These are phyloP conservation scores for Solanum infundibuliforme DNA, from an alignment of 257 asterid genomes.

Conservation along the genomic window DNA sequence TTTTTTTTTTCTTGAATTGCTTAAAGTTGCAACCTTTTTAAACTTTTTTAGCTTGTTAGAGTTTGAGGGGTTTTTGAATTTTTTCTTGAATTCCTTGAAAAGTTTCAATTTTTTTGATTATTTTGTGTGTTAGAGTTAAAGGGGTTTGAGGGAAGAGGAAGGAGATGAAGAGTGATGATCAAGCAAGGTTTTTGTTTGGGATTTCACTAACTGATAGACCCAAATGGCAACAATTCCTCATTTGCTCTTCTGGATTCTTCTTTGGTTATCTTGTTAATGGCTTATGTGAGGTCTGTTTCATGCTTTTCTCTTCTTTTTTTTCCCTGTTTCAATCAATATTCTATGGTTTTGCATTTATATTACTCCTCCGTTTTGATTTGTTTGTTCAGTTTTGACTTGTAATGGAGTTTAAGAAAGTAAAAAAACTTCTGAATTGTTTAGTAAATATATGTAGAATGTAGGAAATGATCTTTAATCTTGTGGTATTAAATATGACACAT, in stretches of 20 bases:
- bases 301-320: not conserved
- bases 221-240: constrained; percentile 76
- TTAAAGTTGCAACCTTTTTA: not conserved
- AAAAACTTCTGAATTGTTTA: no score
- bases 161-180: constrained; percentile 74
- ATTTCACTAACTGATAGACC: constrained; percentile 62
- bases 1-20: not conserved
- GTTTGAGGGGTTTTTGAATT: not conserved
- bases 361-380: not conserved
- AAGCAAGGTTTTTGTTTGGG: constrained; percentile 66
- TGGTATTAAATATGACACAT: no score
- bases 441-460: no score
- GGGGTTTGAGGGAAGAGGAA: not conserved
- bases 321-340: not conserved
- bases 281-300: constrained; percentile 65
- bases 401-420: not conserved
- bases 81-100: not conserved
- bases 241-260: constrained; percentile 85
- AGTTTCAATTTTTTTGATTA: not conserved
- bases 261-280: constrained; percentile 94
- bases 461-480: no score
- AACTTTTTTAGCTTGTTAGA: not conserved
- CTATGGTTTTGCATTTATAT: not conserved
- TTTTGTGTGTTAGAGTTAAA: not conserved
- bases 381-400: not conserved